Conservation (phyloP, 495 filamentous ascomycete species). For the Rusavskia elegans region DNA sequence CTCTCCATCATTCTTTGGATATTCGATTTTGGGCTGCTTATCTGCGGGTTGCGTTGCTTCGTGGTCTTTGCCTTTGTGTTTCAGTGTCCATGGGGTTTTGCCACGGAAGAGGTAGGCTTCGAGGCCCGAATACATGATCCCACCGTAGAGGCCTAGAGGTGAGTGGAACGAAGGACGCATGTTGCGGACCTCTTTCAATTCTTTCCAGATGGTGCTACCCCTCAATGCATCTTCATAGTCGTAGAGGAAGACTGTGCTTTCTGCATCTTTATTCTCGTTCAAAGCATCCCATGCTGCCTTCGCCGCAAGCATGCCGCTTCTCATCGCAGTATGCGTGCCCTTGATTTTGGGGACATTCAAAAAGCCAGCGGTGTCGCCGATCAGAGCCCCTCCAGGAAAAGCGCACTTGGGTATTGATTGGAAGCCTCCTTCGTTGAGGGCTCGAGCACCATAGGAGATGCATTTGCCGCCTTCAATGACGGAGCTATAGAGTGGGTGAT, state of each 20-base stretch:
- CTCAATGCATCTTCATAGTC: slow-evolving; percentile 89
- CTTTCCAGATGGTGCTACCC: slow-evolving; percentile 77
- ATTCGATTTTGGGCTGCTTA: slow-evolving; percentile 63
- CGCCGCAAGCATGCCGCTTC: slow-evolving; percentile 89
- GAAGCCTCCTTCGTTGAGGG: slow-evolving; percentile 89
- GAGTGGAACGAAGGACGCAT: slow-evolving; percentile 89
- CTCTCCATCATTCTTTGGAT: slow-evolving; percentile 89
- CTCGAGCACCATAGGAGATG: slow-evolving; percentile 89
- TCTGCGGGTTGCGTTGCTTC: slow-evolving; percentile 61
- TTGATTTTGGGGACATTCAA: slow-evolving; percentile 98
- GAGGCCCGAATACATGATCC: slow-evolving; percentile 82
- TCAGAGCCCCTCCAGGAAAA: slow-evolving; percentile 90
- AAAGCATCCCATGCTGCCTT: slow-evolving; percentile 75
- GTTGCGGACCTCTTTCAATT: slow-evolving; percentile 89
- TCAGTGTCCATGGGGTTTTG: slow-evolving; percentile 80
- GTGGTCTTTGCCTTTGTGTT: slow-evolving; percentile 56
- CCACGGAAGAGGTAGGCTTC: slow-evolving; percentile 83
- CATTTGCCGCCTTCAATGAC: slow-evolving; percentile 89
- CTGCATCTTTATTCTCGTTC: slow-evolving; percentile 27
- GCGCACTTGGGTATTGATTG: slow-evolving; percentile 94
- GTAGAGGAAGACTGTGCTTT: slow-evolving; percentile 74
- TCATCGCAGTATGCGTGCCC: slow-evolving; percentile 96
- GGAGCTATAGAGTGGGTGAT: slow-evolving; percentile 73
- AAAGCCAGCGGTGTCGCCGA: slow-evolving; percentile 92
- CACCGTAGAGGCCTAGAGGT: slow-evolving; percentile 71